Percentiles rank a stretch among this genome's conserved stretches.
These are phyloP conservation scores for Conringia planisiliqua DNA, from an alignment of 345 rosid genomes.

Conservation along the genomic window DNA sequence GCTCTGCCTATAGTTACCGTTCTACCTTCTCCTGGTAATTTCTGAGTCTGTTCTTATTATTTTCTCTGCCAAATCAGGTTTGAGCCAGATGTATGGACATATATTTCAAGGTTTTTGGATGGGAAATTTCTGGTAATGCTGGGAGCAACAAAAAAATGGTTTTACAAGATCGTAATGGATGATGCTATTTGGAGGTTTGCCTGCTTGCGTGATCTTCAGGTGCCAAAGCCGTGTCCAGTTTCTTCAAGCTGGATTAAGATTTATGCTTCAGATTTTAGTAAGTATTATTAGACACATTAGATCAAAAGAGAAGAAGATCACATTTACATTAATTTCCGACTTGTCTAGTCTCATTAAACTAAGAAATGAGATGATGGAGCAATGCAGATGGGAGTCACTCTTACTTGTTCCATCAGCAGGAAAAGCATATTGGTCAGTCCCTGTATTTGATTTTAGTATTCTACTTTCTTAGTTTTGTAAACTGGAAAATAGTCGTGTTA, in stretches of 20 bases:
- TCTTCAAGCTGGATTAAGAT: conserved; percentile 65
- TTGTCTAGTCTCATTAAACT: neutral
- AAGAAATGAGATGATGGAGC: neutral
- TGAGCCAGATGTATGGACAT: conserved; percentile 78
- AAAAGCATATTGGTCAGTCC: conserved; percentile 75
- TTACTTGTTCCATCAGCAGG: conserved; percentile 55
- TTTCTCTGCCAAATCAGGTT: conserved; percentile 39
- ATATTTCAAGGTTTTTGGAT: conserved; percentile 68
- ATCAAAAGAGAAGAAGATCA: neutral
- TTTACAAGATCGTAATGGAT: conserved; percentile 52
- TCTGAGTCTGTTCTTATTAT: neutral
- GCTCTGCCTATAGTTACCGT: conserved; percentile 33
- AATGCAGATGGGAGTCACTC: conserved; percentile 89
- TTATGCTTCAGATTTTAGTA: conserved; percentile 77
- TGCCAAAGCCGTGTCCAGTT: conserved; percentile 44
- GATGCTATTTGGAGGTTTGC: conserved; percentile 72
- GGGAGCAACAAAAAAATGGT: conserved; percentile 67
- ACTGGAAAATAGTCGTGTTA: neutral
- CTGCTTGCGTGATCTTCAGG: conserved; percentile 92
- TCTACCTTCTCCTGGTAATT: conserved; percentile 55
- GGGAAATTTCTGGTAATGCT: conserved; percentile 80
- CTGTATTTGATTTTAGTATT: neutral
- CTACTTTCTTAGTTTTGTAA: neutral
- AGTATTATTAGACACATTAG: neutral
- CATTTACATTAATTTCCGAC: neutral